Conservation (phyloP, 1,139 yeast species). For the Debaryomyces psychrophilus region DNA sequence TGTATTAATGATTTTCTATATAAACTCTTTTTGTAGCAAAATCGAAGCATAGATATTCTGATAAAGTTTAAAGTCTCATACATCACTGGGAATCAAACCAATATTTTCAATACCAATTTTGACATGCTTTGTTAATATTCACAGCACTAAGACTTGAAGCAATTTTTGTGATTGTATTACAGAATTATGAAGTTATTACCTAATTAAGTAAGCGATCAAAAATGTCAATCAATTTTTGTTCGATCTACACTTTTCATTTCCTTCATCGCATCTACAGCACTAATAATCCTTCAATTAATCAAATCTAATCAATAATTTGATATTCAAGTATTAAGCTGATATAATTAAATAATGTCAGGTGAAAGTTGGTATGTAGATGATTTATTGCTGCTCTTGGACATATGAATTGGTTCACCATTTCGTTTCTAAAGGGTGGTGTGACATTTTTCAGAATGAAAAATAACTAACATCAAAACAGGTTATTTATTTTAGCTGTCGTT, state of each 20-base stretch:
- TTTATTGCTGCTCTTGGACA: not conserved
- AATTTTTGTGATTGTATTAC: not conserved
- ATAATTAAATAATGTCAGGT: slow-evolving; percentile 26
- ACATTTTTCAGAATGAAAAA: not conserved
- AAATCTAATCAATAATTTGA: slow-evolving; percentile 1
- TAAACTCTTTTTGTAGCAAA: too few relatives aligned
- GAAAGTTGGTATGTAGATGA: slow-evolving; percentile 34
- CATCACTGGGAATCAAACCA: too few relatives aligned
- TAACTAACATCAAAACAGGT: slow-evolving; percentile 34
- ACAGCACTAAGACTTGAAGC: not conserved
- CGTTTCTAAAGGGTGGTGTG: not conserved
- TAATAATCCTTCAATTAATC: slow-evolving; percentile 2
- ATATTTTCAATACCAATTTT: too few relatives aligned
- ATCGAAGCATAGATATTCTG: too few relatives aligned
- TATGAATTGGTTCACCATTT: not conserved
- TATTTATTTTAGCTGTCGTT: slow-evolving; percentile 83
- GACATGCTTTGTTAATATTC: too few relatives aligned
- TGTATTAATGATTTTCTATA: too few relatives aligned
- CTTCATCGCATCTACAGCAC: slow-evolving; percentile 4
- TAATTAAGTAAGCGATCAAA: slow-evolving; percentile 10
- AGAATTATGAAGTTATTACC: slow-evolving; percentile 4
- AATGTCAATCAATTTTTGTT: slow-evolving; percentile 3
- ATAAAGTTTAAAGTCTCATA: too few relatives aligned
- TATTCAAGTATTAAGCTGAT: not conserved
- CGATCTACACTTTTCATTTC: slow-evolving; percentile 10